Conservation (phyloP, 305 asterid genomes). For the Fraxinus platypoda region DNA sequence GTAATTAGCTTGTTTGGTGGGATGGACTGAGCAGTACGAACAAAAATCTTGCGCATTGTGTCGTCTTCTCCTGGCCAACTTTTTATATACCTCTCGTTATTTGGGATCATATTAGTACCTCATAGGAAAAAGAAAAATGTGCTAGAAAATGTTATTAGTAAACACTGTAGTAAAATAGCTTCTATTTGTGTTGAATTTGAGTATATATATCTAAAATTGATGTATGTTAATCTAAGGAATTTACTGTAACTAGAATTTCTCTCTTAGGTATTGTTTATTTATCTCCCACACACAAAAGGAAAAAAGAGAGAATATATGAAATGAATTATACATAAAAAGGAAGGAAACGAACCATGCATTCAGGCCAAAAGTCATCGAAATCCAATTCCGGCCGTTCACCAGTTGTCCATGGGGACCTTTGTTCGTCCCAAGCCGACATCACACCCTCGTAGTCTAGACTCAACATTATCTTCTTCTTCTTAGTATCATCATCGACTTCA, state of each 20-base stretch:
- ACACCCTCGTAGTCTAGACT: slow-evolving; percentile 48
- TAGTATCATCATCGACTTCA: slow-evolving; percentile 19
- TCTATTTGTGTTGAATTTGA: background rate
- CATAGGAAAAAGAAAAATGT: background rate
- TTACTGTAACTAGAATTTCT: background rate
- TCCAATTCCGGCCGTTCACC: slow-evolving; percentile 58
- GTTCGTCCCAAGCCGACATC: slow-evolving; percentile 50
- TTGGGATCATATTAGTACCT: background rate
- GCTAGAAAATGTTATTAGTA: background rate
- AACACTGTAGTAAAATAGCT: no score
- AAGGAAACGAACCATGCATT: slow-evolving; percentile 48
- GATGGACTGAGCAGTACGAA: no score
- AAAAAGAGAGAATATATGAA: background rate
- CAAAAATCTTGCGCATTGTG: background rate
- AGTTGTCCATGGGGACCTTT: slow-evolving; percentile 55
- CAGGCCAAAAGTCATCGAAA: slow-evolving; percentile 53
- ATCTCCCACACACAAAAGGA: background rate
- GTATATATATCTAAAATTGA: background rate
- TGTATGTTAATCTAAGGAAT: background rate
- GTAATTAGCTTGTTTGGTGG: background rate
- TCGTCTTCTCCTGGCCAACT: background rate
- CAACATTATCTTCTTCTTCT: slow-evolving; percentile 36
- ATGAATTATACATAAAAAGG: background rate
- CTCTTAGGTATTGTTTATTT: background rate
- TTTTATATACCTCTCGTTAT: no score